Base-by-base conservation (phyloP, 306 rosid species). In the Ammopiptanthus mongolicus region DNA sequence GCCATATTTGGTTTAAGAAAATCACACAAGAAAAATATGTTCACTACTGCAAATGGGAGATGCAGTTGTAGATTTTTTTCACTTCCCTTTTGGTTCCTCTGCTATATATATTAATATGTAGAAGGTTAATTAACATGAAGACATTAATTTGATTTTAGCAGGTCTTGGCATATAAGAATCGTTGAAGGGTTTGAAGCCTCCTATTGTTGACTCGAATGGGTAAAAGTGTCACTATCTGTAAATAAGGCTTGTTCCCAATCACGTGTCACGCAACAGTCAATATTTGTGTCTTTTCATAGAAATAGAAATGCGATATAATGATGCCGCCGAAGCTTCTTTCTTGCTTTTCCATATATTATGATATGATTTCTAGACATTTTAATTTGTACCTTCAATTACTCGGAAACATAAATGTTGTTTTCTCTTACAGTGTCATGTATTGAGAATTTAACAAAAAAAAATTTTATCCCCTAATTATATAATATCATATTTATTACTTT, bases 1-100 rank as follows among this genome's bases (percentile, higher is more conserved):
- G 92, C 80, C 96, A 91, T 91, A 6, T 15, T 31, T 72, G 78
- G 60, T 33, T 53, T 64, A 5, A 42, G 77, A 66, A 23, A 65
- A 65, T 14, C 9, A 5, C 21, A 48, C 21, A 48, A 48, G 21
- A 6, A 57, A 25, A 2, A 3, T n/a, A 0, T 8, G 55, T 10
- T 39, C 25, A 3, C 31, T 10, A 19, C 3, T 51, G 39, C 66
- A 55, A 31, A 57, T 51, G 55, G 14, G 57, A 53, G 68, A 69
- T 53, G 28, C 1, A 13, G 22, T 23, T 66, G 22, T 33, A 34
- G 59, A 5, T 66, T 65, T 72, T 13, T 57, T 6, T 12, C n/a
- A n/a, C 29, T 55, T 48, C 5, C 8, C 15, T 52, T 18, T 73
- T 72, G 75, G 34, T 21, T 17, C 66, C 11, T 41, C 0, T 21